phyloP scores from a whole-genome alignment of 176 grass and related monocot genomes.

The Bolboschoenus planiculmis region DNA sequence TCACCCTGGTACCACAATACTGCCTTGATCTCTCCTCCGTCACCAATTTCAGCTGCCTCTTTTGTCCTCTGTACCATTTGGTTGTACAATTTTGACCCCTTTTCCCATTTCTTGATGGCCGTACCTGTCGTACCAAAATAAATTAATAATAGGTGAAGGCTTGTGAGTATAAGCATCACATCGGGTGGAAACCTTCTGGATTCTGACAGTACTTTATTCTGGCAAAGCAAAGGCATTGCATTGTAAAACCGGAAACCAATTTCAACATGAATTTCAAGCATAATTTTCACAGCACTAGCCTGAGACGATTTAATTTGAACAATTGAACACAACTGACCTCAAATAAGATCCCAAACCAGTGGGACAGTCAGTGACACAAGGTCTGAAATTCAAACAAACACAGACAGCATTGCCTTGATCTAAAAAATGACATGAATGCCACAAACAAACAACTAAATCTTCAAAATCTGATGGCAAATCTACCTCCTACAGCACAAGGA shows the following conservation, averaged over 20 bases:
- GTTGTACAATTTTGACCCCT: conserved; percentile 53
- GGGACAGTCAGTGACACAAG: not conserved
- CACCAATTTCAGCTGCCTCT: conserved; percentile 22
- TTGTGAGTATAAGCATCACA: not conserved
- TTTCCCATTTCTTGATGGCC: conserved; percentile 66
- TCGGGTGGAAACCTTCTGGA: not conserved
- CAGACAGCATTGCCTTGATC: no score
- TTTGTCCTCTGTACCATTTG: conserved; percentile 60
- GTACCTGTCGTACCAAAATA: conserved; percentile 29
- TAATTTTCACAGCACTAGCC: not conserved
- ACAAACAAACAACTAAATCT: no score
- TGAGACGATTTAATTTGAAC: not conserved
- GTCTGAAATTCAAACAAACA: not conserved
- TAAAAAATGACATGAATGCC: no score
- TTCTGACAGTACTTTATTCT: not conserved
- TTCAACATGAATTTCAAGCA: not conserved
- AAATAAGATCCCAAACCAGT: not conserved
- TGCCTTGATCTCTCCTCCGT: conserved; percentile 55
- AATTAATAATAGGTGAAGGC: not conserved
- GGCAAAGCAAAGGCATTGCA: not conserved
- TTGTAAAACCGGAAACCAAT: no score
- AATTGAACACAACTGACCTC: not conserved
- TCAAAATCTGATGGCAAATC: not conserved
- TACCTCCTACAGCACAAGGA: conserved; percentile 65
- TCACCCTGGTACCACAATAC: conserved; percentile 94